Percentiles rank a stretch among this genome's conserved stretches.
phyloP scores from a whole-genome alignment of 78 protist genomes.

The Dictyostelium firmibasis region DNA sequence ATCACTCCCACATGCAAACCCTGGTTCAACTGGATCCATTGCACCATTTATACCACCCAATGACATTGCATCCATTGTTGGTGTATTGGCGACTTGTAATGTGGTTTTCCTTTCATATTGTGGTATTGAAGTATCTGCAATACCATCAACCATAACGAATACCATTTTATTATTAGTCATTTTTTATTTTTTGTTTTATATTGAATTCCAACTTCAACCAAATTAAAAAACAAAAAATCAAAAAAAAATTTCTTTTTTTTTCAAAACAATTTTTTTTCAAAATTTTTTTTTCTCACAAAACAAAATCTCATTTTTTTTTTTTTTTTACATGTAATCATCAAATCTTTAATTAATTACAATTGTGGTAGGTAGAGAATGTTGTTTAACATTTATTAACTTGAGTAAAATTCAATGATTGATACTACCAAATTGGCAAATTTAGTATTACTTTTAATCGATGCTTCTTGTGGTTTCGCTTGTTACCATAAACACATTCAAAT shows the following conservation, averaged over 20 bases:
- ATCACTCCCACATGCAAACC: constrained; percentile 93
- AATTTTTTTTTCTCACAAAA: too few relatives aligned
- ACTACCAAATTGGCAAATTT: constrained; percentile 98
- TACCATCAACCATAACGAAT: constrained; percentile 71
- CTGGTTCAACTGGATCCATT: constrained; percentile 93
- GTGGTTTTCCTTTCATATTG: constrained; percentile 33
- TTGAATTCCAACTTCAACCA: too few relatives aligned
- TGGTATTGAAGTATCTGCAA: constrained; percentile 64
- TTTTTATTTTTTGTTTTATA: background rate
- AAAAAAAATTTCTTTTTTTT: too few relatives aligned
- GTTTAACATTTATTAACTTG: constrained; percentile 98
- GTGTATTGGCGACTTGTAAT: constrained; percentile 34
- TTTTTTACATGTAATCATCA: too few relatives aligned
- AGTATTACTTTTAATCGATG: constrained; percentile 97
- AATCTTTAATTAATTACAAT: too few relatives aligned
- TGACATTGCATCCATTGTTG: constrained; percentile 71
- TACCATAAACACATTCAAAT: too few relatives aligned
- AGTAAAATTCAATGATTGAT: constrained; percentile 98
- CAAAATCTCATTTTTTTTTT: too few relatives aligned
- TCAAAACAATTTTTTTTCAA: too few relatives aligned
- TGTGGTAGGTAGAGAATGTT: constrained; percentile 90
- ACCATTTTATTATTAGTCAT: constrained; percentile 26
- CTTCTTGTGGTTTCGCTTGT: constrained; percentile 96
- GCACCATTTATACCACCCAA: constrained; percentile 76
- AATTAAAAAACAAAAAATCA: too few relatives aligned